Base-by-base conservation (phyloP, 306 rosid species). In the Vicia faba region DNA sequence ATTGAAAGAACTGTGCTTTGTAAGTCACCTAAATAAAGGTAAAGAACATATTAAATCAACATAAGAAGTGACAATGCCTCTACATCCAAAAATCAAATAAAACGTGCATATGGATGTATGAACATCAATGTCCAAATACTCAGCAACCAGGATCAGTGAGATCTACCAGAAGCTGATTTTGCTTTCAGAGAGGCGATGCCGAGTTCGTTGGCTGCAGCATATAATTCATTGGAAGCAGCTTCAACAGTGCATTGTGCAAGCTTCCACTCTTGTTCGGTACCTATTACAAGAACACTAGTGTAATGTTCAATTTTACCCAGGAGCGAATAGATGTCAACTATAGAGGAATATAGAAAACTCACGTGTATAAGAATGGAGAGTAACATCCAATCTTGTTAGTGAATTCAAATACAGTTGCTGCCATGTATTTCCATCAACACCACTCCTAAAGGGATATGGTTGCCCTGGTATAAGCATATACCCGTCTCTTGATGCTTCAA, bases 241-340 rank as follows among this genome's bases (percentile, higher is more conserved):
- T 92, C 96, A 84, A 92, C 82, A 77, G 89, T 78, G 79, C 88
- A 68, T 67, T 92, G 91, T 64, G 92, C 95, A 79, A 81, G 85
- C 86, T 89, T 92, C 98, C 96, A 89, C 78, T 92, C 98, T 72
- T 92, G 96, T 78, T 92, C 98, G 69, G 87, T 72, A 81, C 96
- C 98, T 92, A 74, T 73, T 35, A 79, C 40, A 80, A 51, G 51
- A 78, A 78, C 57, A 85, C 70, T 28, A 79, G 57, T 56, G 58
- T 25, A 75, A 67, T n/a, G 36, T 44, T 68, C 43, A 68, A 38
- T 41, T 72, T 65, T 71, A 54, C 28, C 51, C 44, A 29, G 66
- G 51, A 15, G 75, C 33, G 18, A 68, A 80, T 66, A 49, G 65
- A 71, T 55, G 25, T 64, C 11, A 55, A 68, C 19, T 33, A 44